Evolutionary conservation across 2,329 filamentous ascomycete genomes (phyloP).

Genomic region (Fusarium drepaniforme): DNA sequence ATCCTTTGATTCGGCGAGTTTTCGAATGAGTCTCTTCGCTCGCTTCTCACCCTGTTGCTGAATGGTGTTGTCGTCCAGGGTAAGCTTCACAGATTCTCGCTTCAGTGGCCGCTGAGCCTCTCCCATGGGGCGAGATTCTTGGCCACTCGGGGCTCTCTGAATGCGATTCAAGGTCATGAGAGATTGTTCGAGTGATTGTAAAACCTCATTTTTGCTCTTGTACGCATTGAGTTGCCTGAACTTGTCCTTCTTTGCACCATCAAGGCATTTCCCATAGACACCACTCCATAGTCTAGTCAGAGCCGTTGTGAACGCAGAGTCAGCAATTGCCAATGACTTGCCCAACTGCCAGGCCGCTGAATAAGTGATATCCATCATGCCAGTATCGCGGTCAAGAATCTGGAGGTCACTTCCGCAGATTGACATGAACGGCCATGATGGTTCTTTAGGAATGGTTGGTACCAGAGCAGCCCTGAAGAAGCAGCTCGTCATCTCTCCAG

Average conservation of each 20-base stretch:
- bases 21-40: too few relatives aligned
- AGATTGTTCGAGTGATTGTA: too few relatives aligned
- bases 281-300: background rate
- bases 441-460: background rate
- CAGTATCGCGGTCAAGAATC: background rate
- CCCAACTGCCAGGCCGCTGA: conserved; percentile 9
- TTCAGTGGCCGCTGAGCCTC: too few relatives aligned
- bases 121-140: too few relatives aligned
- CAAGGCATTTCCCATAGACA: background rate
- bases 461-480: background rate
- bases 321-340: background rate
- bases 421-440: background rate
- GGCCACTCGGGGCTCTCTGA: too few relatives aligned
- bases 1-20: too few relatives aligned
- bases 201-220: too few relatives aligned
- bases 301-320: background rate
- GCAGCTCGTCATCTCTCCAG: background rate
- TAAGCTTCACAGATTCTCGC: too few relatives aligned
- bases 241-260: background rate
- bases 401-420: background rate
- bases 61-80: too few relatives aligned
- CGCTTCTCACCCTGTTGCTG: too few relatives aligned
- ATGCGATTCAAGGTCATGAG: too few relatives aligned
- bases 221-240: background rate
- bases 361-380: conserved; percentile 11